Base-by-base conservation (phyloP, 2,329 filamentous ascomycete species). In the Davidsoniella virescens region DNA sequence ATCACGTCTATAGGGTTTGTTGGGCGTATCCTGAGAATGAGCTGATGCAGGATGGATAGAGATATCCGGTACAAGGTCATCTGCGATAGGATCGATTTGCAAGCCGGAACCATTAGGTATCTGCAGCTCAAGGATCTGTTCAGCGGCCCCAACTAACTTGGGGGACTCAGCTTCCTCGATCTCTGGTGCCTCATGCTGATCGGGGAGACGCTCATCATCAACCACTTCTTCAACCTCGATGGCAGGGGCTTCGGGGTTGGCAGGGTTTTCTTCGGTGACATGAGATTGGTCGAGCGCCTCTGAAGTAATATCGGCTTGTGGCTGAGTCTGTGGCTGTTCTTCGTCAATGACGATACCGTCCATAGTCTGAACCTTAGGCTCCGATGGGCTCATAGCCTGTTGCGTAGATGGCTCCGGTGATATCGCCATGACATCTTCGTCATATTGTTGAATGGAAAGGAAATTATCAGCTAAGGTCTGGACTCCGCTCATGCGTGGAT, bases 191-290 rank as follows among this genome's bases (percentile, higher is more conserved):
- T 26, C 29, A 38, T 51, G 49, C 16, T 9, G 7, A 46, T 51
- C 33, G 2, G 33, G 33, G 5, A 51, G 25, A 14, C 10, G 17
- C 36, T 51, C 49, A 14, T 51, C 43, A 20, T 41, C 43, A 4
- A 16, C 14, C 6, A 42, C 38, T 33, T 48, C 46, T 29, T 42
- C 49, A 41, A 46, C 36, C 14, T 46, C 49, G n/a, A 49, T 42
- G 25, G 33, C 33, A 3, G 29, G 29, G 8, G 29, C 29, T 33
- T 33, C 29, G 29, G 29, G 8, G 29, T 8, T 33, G 29, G 12
- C 5, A 9, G 29, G 10, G 29, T 9, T 33, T 33, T 33, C 29
- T 33, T 33, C 29, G 6, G 29, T 4, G 29, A 33, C 12, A 12
- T 12, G 29, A 33, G 29, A 12, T 12, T 33, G 8, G n/a, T 40